Conservation (phyloP, 1,139 yeast genomes). For the Sugiyamaella sp. region DNA sequence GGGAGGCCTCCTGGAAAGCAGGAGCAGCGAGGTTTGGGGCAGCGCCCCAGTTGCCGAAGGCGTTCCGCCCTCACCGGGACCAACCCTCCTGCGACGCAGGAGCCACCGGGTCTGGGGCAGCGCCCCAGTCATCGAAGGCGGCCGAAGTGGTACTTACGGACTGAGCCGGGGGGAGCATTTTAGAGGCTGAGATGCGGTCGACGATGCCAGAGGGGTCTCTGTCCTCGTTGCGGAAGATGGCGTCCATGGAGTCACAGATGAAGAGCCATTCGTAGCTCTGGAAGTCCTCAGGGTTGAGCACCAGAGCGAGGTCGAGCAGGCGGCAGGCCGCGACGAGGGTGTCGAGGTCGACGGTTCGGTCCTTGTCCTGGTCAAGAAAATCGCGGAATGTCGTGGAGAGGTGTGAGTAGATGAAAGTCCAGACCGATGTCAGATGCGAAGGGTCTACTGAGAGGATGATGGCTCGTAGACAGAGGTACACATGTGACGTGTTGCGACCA, state of each 20-base stretch:
- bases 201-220: conserved; percentile 45
- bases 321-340: conserved; percentile 61
- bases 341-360: conserved; percentile 42
- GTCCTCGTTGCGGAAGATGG: conserved; percentile 50
- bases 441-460: conserved; percentile 63
- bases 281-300: conserved; percentile 76
- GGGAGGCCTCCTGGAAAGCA: background rate
- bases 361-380: conserved; percentile 47
- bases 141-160: conserved; percentile 18
- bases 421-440: conserved; percentile 64
- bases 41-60: background rate
- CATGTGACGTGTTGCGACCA: conserved; percentile 47
- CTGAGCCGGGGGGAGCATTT: conserved; percentile 30
- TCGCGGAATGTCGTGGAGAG: conserved; percentile 57
- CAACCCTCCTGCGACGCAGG: background rate
- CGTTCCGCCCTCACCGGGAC: too few relatives aligned
- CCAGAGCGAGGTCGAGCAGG: conserved; percentile 70
- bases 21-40: conserved; percentile 1
- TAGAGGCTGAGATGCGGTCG: conserved; percentile 42
- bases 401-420: conserved; percentile 70
- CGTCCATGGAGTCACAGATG: conserved; percentile 69
- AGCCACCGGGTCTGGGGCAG: conserved; percentile 1
- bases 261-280: conserved; percentile 80
- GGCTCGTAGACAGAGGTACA: conserved; percentile 63
- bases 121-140: background rate